Evolutionary conservation across 2,329 filamentous ascomycete species (phyloP).

Genomic region (Sphaceloma murrayae): DNA sequence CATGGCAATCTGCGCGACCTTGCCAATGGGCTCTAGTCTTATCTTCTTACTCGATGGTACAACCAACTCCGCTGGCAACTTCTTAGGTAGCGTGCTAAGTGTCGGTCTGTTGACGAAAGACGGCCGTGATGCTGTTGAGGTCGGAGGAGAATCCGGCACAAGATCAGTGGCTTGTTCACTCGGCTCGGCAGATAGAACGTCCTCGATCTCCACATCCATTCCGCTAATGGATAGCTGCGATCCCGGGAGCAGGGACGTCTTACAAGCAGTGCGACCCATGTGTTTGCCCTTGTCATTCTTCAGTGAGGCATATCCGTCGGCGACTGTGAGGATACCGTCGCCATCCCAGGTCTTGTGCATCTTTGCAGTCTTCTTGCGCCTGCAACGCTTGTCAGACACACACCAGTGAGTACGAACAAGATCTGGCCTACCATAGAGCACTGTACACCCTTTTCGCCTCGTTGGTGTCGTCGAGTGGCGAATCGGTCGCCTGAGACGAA

Average conservation of each 20-base stretch:
- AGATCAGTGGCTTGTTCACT: conserved; percentile 43
- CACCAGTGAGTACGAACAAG: not conserved
- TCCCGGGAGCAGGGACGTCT: conserved; percentile 49
- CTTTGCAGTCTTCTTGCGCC: conserved; percentile 59
- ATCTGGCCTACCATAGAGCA: not conserved
- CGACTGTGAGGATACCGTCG: conserved; percentile 54
- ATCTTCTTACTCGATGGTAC: conserved; percentile 27
- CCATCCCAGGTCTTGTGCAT: conserved; percentile 73
- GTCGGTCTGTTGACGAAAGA: conserved; percentile 8
- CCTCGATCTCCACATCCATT: conserved; percentile 60
- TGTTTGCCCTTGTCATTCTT: conserved; percentile 55
- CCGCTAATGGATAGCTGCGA: conserved; percentile 53
- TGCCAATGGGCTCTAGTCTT: conserved; percentile 34
- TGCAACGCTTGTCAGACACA: not conserved
- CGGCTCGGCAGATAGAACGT: conserved; percentile 44
- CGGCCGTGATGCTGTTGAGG: conserved; percentile 7
- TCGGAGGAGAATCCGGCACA: conserved; percentile 12
- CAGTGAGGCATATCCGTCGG: conserved; percentile 49
- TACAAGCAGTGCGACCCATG: conserved; percentile 49
- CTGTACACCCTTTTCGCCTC: conserved; percentile 9
- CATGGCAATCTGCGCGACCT: conserved; percentile 30
- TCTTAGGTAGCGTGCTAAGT: conserved; percentile 8
- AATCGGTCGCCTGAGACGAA: not conserved
- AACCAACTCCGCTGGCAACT: conserved; percentile 24
- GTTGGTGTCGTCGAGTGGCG: not conserved